phyloP scores from a whole-genome alignment of 2,329 filamentous ascomycete genomes.

The Microcyclosporella mali region DNA sequence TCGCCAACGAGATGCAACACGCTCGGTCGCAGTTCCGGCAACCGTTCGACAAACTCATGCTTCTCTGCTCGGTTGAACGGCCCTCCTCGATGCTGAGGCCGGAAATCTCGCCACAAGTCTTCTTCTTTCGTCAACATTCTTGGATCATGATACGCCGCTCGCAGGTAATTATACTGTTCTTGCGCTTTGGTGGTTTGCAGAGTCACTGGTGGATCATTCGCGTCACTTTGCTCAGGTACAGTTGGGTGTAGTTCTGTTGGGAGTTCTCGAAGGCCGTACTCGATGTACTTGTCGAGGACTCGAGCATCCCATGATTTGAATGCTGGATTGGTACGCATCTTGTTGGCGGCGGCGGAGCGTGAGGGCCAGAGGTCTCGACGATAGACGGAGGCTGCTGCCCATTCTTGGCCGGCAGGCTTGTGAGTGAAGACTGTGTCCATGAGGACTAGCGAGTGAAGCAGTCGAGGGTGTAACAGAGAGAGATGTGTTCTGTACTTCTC shows the following conservation, averaged over 20 bases:
- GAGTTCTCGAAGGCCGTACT: conserved; percentile 63
- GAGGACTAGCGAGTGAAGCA: conserved; percentile 47
- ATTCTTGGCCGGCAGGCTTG: conserved; percentile 19
- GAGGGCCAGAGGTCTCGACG: conserved; percentile 77
- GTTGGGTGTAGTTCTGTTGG: conserved; percentile 58
- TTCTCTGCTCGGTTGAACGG: conserved; percentile 62
- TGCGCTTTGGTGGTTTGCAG: conserved; percentile 79
- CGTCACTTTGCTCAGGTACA: background rate
- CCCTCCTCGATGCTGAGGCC: conserved; percentile 24
- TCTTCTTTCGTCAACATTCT: conserved; percentile 1
- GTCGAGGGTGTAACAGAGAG: conserved; percentile 68
- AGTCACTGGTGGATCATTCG: conserved; percentile 50
- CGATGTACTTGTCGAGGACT: conserved; percentile 66
- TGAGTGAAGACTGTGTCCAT: conserved; percentile 69
- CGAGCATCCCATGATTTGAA: conserved; percentile 76
- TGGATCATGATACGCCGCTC: conserved; percentile 6
- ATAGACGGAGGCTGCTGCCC: conserved; percentile 47
- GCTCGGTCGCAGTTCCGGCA: conserved; percentile 56
- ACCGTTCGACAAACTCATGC: conserved; percentile 45
- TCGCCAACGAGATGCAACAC: conserved; percentile 64
- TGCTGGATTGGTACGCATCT: conserved; percentile 62
- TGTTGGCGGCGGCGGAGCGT: conserved; percentile 55
- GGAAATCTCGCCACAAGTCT: conserved; percentile 4
- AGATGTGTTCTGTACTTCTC: conserved; percentile 58
- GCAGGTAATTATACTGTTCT: conserved; percentile 53